Evolutionary conservation across 805 yeast genomes (phyloP).

Genomic region (Lachancea thermotolerans): DNA sequence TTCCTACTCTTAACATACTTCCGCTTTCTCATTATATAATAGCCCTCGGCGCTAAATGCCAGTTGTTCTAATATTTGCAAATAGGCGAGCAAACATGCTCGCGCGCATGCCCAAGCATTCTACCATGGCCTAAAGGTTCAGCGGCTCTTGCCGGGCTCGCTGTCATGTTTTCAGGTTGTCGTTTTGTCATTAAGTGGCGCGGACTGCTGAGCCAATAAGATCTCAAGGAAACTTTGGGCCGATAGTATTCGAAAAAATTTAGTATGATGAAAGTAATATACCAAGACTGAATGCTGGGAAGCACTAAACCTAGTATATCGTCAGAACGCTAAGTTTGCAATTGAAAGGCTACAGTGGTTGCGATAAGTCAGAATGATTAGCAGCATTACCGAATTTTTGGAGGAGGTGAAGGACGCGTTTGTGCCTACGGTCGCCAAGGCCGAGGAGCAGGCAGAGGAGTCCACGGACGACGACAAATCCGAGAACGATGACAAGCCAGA

Average conservation of each 20-base stretch:
- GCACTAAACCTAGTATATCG: not conserved
- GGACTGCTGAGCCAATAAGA: conserved; percentile 7
- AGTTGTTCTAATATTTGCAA: too few species aligned
- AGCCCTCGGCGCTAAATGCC: too few species aligned
- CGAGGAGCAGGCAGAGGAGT: conserved; percentile 37
- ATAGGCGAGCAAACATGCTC: too few species aligned
- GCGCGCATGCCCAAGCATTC: too few species aligned
- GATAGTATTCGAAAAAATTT: conserved; percentile 4
- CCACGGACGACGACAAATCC: conserved; percentile 1
- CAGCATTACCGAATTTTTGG: conserved; percentile 35
- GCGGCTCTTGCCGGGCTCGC: too few species aligned
- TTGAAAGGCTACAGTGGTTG: not conserved
- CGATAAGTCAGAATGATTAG: conserved; percentile 26
- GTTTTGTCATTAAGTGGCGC: conserved; percentile 1
- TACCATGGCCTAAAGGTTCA: too few species aligned
- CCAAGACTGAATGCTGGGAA: not conserved
- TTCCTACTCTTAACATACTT: too few species aligned
- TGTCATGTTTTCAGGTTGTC: not conserved
- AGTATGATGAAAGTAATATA: not conserved
- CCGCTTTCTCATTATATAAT: too few species aligned
- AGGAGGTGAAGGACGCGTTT: conserved; percentile 72
- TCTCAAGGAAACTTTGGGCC: conserved; percentile 1
- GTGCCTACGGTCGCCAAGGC: conserved; percentile 79
- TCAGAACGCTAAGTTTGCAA: not conserved
- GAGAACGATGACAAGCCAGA: conserved; percentile 1